These are phyloP conservation scores for Ceratobasidium sp. DNA, from an alignment of 1,284 basidiomycete species.

Conservation along the genomic window DNA sequence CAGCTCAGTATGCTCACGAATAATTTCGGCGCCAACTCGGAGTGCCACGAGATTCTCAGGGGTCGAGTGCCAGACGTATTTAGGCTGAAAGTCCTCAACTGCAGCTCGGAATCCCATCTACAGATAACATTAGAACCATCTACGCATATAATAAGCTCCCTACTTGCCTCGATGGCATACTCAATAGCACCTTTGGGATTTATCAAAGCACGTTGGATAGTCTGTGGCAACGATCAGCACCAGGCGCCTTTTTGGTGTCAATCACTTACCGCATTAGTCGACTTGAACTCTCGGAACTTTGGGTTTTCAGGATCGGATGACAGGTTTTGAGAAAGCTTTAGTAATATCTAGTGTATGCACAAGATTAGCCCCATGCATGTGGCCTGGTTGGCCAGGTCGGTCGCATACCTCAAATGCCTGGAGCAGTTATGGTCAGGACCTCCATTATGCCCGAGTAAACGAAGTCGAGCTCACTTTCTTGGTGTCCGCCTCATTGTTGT, in stretches of 20 bases:
- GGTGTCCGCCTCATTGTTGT: constrained; percentile 63
- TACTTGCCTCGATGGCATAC: constrained; percentile 74
- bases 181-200: constrained; percentile 76
- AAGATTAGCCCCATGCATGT: background rate
- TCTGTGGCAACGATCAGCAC: constrained; percentile 50
- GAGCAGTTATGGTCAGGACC: constrained; percentile 47
- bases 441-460: constrained; percentile 57
- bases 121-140: constrained; percentile 7
- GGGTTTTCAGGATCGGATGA: constrained; percentile 73
- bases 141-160: background rate
- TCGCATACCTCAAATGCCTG: constrained; percentile 67
- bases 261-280: constrained; percentile 70
- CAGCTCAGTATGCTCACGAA: constrained; percentile 68
- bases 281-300: constrained; percentile 77
- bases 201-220: constrained; percentile 42
- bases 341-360: constrained; percentile 64
- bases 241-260: constrained; percentile 56
- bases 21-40: constrained; percentile 68
- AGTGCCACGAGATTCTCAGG: constrained; percentile 65
- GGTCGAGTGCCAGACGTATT: constrained; percentile 67
- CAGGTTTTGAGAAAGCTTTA: constrained; percentile 76
- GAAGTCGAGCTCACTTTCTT: constrained; percentile 11
- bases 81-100: constrained; percentile 68
- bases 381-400: background rate
- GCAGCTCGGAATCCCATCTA: constrained; percentile 77